phyloP scores from a whole-genome alignment of 2,329 filamentous ascomycete species.

The Paecilomyces variotii region DNA sequence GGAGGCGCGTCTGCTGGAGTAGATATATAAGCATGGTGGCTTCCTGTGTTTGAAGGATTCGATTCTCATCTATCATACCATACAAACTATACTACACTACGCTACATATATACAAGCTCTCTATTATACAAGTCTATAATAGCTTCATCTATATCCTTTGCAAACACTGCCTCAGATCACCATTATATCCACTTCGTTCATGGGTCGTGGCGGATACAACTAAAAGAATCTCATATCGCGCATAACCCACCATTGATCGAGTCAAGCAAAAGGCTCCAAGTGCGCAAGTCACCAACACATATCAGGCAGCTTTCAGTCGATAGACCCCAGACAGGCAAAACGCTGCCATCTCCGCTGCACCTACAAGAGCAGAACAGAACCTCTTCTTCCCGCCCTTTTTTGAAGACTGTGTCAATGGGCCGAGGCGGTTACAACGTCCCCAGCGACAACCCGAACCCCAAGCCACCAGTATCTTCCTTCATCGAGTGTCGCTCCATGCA shows the following conservation, averaged over 20 bases:
- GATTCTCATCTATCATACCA: background rate
- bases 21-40: background rate
- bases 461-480: constrained; percentile 2
- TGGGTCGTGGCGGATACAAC: constrained; percentile 24
- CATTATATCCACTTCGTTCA: constrained; percentile 6
- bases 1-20: background rate
- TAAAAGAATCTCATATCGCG: constrained; percentile 2
- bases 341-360: constrained; percentile 20
- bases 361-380: constrained; percentile 20
- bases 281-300: background rate
- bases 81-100: background rate
- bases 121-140: background rate
- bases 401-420: constrained; percentile 4
- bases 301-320: background rate
- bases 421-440: constrained; percentile 22
- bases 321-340: background rate
- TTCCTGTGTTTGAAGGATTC: background rate
- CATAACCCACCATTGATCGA: background rate
- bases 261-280: background rate
- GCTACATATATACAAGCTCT: background rate
- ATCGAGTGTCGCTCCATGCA: constrained; percentile 7
- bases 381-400: constrained; percentile 3
- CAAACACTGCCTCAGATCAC: background rate
- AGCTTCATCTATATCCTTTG: background rate
- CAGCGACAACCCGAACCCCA: constrained; percentile 5